Evolutionary conservation across 2,329 filamentous ascomycete species (phyloP).

Genomic region (Didymella exigua): DNA sequence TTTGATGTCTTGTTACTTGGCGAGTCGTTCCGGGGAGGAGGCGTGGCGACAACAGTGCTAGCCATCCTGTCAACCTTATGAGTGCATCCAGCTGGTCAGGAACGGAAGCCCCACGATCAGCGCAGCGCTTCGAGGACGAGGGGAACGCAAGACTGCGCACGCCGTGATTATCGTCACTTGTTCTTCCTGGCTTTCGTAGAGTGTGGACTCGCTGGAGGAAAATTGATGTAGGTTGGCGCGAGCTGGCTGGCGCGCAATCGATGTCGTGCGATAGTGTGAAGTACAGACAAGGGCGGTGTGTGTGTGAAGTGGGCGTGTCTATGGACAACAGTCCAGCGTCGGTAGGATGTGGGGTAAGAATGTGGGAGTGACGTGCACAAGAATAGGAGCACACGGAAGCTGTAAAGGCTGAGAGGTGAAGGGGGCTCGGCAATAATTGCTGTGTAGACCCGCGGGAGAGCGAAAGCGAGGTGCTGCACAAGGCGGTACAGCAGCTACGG

Average conservation of each 20-base stretch:
- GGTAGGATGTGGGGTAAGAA: neutral
- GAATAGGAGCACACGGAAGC: neutral
- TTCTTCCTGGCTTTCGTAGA: neutral
- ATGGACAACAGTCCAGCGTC: neutral
- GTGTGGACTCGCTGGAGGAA: neutral
- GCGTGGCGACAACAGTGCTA: slow-evolving; percentile 26
- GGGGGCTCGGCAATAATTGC: slow-evolving; percentile 12
- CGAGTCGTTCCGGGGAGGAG: slow-evolving; percentile 30
- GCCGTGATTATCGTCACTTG: neutral
- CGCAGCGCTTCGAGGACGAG: neutral
- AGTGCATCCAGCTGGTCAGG: slow-evolving; percentile 9
- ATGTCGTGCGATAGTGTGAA: neutral
- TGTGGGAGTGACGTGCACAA: neutral
- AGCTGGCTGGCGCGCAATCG: slow-evolving; percentile 2
- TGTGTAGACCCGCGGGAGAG: slow-evolving; percentile 9
- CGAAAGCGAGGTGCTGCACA: slow-evolving; percentile 11
- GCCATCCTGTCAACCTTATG: slow-evolving; percentile 22
- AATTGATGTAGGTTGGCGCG: neutral
- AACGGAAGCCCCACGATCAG: neutral
- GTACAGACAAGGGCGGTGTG: neutral
- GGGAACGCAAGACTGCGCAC: neutral
- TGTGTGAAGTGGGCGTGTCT: neutral
- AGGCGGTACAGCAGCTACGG: slow-evolving; percentile 13
- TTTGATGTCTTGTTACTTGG: slow-evolving; percentile 26
- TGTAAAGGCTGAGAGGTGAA: slow-evolving; percentile 7